A percentile compares a stretch with the other conserved stretches of the same genome.
Evolutionary conservation across 2,329 filamentous ascomycete genomes (phyloP).

Genomic region (Ophiostoma perfectum): DNA sequence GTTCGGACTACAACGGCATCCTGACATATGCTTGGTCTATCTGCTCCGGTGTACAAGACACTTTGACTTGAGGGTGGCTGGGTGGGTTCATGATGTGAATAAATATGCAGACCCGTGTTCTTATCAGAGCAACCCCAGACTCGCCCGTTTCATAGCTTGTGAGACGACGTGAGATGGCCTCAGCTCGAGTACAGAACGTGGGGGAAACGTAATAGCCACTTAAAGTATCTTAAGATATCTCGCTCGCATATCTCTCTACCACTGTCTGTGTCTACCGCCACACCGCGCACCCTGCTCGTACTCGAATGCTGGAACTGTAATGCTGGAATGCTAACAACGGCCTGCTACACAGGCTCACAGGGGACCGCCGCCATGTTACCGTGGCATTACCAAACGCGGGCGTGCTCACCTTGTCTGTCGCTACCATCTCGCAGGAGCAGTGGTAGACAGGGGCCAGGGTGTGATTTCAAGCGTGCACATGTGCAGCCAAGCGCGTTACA

Average conservation of each 20-base stretch:
- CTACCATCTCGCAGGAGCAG: background rate
- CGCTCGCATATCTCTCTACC: background rate
- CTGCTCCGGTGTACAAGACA: background rate
- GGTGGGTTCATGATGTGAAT: too few species aligned
- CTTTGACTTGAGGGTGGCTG: too few species aligned
- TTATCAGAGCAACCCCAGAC: background rate
- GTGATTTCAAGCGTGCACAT: background rate
- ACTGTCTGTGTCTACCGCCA: too few species aligned
- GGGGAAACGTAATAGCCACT: background rate
- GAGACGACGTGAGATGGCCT: background rate
- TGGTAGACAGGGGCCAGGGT: background rate
- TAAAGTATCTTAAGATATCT: background rate
- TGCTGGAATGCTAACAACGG: background rate
- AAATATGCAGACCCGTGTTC: background rate
- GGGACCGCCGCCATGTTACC: background rate
- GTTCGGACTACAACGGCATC: background rate
- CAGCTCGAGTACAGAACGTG: background rate
- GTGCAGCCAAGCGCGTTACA: background rate
- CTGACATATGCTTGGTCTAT: background rate
- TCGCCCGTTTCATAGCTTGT: background rate
- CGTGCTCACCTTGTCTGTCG: conserved; percentile 9
- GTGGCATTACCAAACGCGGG: conserved; percentile 4
- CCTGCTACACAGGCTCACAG: background rate
- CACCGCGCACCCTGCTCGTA: too few species aligned
- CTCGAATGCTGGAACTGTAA: background rate